Conservation (phyloP, 345 rosid genomes). For the Acer negundo region DNA sequence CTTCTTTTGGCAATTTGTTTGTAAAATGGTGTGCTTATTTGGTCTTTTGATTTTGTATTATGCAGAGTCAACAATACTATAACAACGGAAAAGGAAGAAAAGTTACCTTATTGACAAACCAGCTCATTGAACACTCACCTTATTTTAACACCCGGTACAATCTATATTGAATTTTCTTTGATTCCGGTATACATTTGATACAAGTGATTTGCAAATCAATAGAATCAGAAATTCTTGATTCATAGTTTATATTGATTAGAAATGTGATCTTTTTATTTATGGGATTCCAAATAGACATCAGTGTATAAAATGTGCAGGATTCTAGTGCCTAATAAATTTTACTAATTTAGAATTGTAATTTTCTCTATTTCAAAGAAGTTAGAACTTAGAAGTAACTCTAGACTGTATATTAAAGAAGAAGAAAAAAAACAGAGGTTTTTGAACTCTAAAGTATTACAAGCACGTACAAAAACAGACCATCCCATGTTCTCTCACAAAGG, state of each 20-base stretch:
- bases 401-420: too few relatives aligned
- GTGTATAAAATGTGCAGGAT: too few relatives aligned
- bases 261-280: too few relatives aligned
- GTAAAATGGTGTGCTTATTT: not conserved
- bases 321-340: too few relatives aligned
- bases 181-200: constrained; percentile 4
- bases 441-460: too few relatives aligned
- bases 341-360: too few relatives aligned
- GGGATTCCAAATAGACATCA: too few relatives aligned
- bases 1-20: not conserved
- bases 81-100: constrained; percentile 40
- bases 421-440: too few relatives aligned
- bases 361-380: too few relatives aligned
- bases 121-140: constrained; percentile 42
- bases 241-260: too few relatives aligned
- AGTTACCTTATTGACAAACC: constrained; percentile 52
- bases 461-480: not conserved
- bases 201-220: not conserved
- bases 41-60: constrained; percentile 25
- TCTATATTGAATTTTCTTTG: constrained; percentile 4
- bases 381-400: too few relatives aligned
- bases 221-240: too few relatives aligned
- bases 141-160: constrained; percentile 59
- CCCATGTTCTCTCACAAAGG: not conserved
- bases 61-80: constrained; percentile 40